Base-by-base conservation (phyloP, 768 basidiomycete genomes). In the Butyriboletus loyo region DNA sequence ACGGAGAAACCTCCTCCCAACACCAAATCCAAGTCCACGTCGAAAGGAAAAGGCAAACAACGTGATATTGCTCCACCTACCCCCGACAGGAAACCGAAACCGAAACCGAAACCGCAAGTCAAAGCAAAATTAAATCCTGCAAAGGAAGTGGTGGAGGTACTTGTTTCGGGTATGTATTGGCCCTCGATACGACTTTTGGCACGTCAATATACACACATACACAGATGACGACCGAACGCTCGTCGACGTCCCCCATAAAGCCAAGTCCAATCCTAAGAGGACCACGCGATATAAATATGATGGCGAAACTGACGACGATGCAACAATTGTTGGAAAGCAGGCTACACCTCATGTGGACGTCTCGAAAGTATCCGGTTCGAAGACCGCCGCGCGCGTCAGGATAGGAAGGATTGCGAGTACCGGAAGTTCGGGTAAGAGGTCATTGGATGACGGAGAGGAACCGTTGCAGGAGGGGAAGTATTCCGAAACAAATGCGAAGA, bases 141-240 rank as follows among this genome's bases (percentile, higher is more conserved):
- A 32, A 59, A 46, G 28, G 17, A 30, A 21, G 53, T 52, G 17
- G 35, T 54, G 24, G 54, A 58, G 13, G 30, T 51, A 8, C 45
- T 53, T 10, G 42, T n/a, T 17, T 64, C 61, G 1, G 64, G 64
- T 56, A 47, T 19, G 56, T n/a, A 30, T 25, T 17, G 14, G 15
- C 44, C 11, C 15, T 25, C 2, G 8, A 44, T 11, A n/a, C 1
- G 5, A n/a, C 1, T 14, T 25, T 38, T 30, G 9, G 3, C 2
- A 5, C 14, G 30, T 36, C 50, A 0, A 48, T 47, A 36, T 30
- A 13, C 15, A 19, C 21, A 19, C 54, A 46, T 49, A n/a, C 28
- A n/a, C 28, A 68, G 67, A 68, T 37, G 68, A 68, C 30, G 68
- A 70, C 9, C 48, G 25, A 36, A 64, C 59, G 2, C 62, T 68